Evolutionary conservation across 495 filamentous ascomycete species (phyloP), one percentile per base, ranked within the genome.

Genomic region (Tuber magnatum): DNA sequence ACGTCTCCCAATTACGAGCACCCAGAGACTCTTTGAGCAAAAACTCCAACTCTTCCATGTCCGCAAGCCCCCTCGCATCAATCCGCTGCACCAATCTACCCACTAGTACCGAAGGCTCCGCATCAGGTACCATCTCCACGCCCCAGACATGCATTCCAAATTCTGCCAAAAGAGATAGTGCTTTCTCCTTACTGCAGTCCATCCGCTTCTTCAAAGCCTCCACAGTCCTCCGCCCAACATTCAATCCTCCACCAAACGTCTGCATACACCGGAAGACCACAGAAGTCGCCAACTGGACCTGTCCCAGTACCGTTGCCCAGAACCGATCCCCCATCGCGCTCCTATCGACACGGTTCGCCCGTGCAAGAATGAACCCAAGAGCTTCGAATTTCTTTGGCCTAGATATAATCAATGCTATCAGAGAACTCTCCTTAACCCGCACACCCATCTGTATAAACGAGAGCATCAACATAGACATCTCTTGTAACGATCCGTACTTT

Each of bases 291-390:
- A 81, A 44, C 32, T 68, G 68, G 5, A 16, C 28, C 38, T 74
- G 74, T 14, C 43, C 48, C 22, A 79, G 48, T 3, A 82, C 75
- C n/a, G 43, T 43, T 1, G 77, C 75, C 81, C 81, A 82, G 56
- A 82, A 82, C 3, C 22, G 22, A 65, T 82, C 81, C 32, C 81
- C 78, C 73, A 82, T 75, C 20, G 69, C 74, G 14, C 73, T 46
- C 4, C 28, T 74, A 35, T 70, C 68, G 20, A 82, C 41, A 28
- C 46, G 71, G 32, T 72, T 80, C 22, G 56, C 71, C 44, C 56
- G 68, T n/a, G 71, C 65, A 41, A 82, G 71, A 40, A 82, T 71
- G n/a, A 82, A 78, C 39, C 74, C 68, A 38, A 82, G 48, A 18
- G 74, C 81, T 43, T 82, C 81, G 24, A 75, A 40, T 71, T 83